These are phyloP conservation scores for Polytrichum commune DNA, from an alignment of 225 moss, liverwort and hornwort species.

Conservation along the genomic window DNA sequence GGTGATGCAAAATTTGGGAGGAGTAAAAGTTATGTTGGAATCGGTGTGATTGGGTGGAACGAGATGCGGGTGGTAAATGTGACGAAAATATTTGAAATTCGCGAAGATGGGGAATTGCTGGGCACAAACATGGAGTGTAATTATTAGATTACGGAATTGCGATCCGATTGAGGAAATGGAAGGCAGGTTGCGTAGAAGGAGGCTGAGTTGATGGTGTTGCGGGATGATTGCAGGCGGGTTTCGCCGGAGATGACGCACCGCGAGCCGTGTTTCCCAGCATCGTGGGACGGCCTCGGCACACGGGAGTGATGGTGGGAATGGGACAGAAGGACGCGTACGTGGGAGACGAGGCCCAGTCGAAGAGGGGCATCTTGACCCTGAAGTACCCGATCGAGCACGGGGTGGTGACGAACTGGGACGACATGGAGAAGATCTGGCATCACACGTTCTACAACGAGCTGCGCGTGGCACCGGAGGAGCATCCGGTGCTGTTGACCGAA, in stretches of 20 bases:
- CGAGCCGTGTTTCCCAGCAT: slow-evolving; percentile 92
- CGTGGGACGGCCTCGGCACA: slow-evolving; percentile 72
- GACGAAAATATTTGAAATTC: too few species aligned
- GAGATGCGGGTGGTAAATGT: too few species aligned
- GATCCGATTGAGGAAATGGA: not conserved
- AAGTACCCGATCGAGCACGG: slow-evolving; percentile 79
- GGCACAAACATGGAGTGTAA: not conserved
- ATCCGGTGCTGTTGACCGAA: slow-evolving; percentile 61
- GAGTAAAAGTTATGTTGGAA: too few species aligned
- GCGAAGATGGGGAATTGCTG: not conserved
- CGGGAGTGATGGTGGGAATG: slow-evolving; percentile 75
- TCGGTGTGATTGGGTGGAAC: too few species aligned
- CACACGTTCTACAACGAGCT: slow-evolving; percentile 65
- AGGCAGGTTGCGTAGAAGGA: not conserved
- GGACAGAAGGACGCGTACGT: slow-evolving; percentile 64
- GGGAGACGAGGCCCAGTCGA: slow-evolving; percentile 72
- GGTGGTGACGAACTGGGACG: slow-evolving; percentile 80
- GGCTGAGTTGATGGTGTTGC: not conserved
- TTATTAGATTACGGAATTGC: not conserved
- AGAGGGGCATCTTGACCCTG: slow-evolving; percentile 65
- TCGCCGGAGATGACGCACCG: slow-evolving; percentile 95
- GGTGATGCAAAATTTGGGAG: not conserved
- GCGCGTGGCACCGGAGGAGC: slow-evolving; percentile 74
- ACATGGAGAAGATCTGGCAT: slow-evolving; percentile 83
- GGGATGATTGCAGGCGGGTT: slow-evolving; percentile 61